Percentiles rank a stretch among this genome's conserved stretches.
Evolutionary conservation across 2,329 filamentous ascomycete species (phyloP).

Genomic region (Erysiphe pulchra): DNA sequence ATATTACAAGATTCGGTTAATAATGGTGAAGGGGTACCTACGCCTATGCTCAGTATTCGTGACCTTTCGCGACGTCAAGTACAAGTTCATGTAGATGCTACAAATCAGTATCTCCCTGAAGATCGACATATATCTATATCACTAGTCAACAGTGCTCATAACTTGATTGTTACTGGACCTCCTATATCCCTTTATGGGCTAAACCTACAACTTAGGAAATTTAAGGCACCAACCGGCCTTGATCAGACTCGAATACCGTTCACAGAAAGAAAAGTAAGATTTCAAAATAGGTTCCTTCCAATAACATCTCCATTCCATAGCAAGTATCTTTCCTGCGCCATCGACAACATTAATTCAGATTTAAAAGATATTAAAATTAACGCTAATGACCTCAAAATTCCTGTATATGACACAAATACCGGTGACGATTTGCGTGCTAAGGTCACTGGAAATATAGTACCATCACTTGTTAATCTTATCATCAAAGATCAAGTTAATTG

Average conservation of each 20-base stretch:
- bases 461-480: conserved; percentile 71
- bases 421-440: conserved; percentile 58
- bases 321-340: conserved; percentile 66
- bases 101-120: conserved; percentile 81
- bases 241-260: conserved; percentile 88
- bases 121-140: conserved; percentile 91
- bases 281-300: conserved; percentile 87
- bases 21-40: conserved; percentile 82
- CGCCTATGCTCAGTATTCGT: conserved; percentile 92
- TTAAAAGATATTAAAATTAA: conserved; percentile 60
- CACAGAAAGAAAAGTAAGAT: conserved; percentile 88
- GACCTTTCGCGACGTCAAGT: conserved; percentile 72
- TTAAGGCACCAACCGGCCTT: conserved; percentile 90
- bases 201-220: conserved; percentile 81
- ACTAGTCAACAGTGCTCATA: conserved; percentile 85
- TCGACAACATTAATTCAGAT: conserved; percentile 62
- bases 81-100: conserved; percentile 88
- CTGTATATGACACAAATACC: conserved; percentile 75
- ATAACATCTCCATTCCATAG: conserved; percentile 98
- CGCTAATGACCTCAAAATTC: conserved; percentile 46
- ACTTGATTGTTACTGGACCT: conserved; percentile 88
- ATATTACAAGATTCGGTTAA: conserved; percentile 84
- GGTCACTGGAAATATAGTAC: conserved; percentile 55
- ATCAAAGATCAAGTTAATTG: conserved; percentile 85
- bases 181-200: conserved; percentile 91